Evolutionary conservation across 176 grass and related monocot genomes (phyloP).

Genomic region (Melocanna baccifera): DNA sequence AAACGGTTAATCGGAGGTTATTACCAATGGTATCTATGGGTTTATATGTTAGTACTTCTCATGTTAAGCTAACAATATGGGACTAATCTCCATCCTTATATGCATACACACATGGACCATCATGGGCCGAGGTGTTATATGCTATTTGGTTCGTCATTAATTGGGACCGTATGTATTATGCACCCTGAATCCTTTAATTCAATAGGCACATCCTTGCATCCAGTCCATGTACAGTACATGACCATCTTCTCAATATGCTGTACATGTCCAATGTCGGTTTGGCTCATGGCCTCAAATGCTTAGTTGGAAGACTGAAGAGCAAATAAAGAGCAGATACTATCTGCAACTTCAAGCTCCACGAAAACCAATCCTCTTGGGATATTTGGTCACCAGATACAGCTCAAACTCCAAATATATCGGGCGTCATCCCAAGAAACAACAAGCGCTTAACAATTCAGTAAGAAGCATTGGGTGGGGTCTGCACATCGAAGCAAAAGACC

Average conservation of each 20-base stretch:
- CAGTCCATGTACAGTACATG: not conserved
- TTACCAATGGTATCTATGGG: no score
- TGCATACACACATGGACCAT: no score
- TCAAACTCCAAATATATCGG: not conserved
- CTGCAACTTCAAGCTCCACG: not conserved
- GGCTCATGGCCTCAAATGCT: not conserved
- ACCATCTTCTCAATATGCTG: not conserved
- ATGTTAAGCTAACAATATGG: no score
- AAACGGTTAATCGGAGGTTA: no score
- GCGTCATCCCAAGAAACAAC: not conserved
- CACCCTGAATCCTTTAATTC: not conserved
- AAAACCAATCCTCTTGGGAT: not conserved
- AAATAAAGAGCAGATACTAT: not conserved
- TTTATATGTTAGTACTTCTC: no score
- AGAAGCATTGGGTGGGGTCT: not conserved
- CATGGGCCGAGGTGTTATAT: no score
- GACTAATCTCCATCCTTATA: no score
- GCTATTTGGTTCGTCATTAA: not conserved
- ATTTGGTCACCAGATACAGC: not conserved
- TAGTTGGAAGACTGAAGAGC: not conserved
- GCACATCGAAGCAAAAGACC: not conserved
- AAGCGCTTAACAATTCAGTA: not conserved
- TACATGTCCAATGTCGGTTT: not conserved
- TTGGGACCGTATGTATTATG: not conserved
- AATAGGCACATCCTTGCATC: not conserved